phyloP scores from a whole-genome alignment of 2,329 filamentous ascomycete species.

The Monosporascus ibericus region DNA sequence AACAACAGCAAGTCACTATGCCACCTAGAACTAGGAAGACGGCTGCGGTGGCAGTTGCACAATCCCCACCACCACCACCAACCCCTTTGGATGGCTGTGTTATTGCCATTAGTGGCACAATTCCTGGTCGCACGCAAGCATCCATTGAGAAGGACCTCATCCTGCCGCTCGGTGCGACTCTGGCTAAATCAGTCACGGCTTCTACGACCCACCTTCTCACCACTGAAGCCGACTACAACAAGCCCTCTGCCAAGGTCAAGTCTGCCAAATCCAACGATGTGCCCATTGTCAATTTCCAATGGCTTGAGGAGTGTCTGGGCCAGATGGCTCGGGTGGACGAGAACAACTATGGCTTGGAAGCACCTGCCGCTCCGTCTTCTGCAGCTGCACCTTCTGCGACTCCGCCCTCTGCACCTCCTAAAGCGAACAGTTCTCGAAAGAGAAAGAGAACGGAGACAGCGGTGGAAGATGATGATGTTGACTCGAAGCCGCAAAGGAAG shows the following conservation, averaged over 20 bases:
- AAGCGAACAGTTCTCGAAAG: slow-evolving; percentile 15
- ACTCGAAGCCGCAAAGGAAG: slow-evolving; percentile 23
- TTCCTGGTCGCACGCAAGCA: slow-evolving; percentile 46
- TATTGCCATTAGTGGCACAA: slow-evolving; percentile 56
- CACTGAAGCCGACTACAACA: slow-evolving; percentile 46
- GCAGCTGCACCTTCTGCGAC: background rate
- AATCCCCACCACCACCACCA: slow-evolving; percentile 7
- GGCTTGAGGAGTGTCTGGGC: slow-evolving; percentile 53
- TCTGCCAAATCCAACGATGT: slow-evolving; percentile 40
- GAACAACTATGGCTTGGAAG: slow-evolving; percentile 18
- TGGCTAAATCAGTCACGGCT: slow-evolving; percentile 41
- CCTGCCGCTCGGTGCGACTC: slow-evolving; percentile 40
- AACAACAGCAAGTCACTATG: slow-evolving; percentile 7
- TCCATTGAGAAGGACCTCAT: slow-evolving; percentile 38
- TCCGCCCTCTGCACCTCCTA: slow-evolving; percentile 5
- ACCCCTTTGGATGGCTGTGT: slow-evolving; percentile 40
- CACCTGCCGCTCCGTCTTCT: slow-evolving; percentile 1
- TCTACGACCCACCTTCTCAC: slow-evolving; percentile 52
- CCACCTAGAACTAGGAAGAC: slow-evolving; percentile 11
- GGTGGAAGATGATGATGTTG: slow-evolving; percentile 18
- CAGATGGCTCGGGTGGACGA: slow-evolving; percentile 33
- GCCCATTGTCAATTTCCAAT: slow-evolving; percentile 52
- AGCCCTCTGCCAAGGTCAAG: slow-evolving; percentile 44
- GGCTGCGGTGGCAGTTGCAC: slow-evolving; percentile 1
- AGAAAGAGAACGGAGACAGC: slow-evolving; percentile 11